Percentiles rank a stretch among this genome's conserved stretches.
Conservation (phyloP, 768 basidiomycete genomes). For the Agaricus blazei region DNA sequence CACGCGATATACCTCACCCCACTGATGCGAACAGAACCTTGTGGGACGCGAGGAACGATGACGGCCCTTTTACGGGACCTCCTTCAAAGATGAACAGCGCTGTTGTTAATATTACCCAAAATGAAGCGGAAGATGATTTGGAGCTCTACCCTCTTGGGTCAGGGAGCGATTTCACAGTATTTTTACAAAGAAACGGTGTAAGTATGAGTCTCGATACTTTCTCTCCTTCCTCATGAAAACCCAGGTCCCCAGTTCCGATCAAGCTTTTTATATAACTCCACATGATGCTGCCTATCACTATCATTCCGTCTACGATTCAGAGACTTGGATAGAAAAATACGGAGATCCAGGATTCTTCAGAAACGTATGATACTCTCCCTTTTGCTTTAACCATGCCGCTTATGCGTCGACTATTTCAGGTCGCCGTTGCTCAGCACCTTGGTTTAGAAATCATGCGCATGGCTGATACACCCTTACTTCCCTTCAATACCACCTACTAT, state of each 20-base stretch:
- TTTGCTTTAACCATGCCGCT: neutral
- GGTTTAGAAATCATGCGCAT: slow-evolving; percentile 59
- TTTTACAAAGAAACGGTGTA: slow-evolving; percentile 64
- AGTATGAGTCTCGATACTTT: slow-evolving; percentile 5
- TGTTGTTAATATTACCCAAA: slow-evolving; percentile 30
- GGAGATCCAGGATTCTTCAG: slow-evolving; percentile 68
- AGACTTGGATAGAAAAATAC: slow-evolving; percentile 65
- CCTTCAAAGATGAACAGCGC: slow-evolving; percentile 17
- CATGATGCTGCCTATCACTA: slow-evolving; percentile 69
- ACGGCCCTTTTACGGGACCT: slow-evolving; percentile 35
- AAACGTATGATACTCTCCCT: slow-evolving; percentile 40
- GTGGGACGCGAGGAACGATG: slow-evolving; percentile 73
- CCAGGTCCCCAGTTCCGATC: slow-evolving; percentile 35
- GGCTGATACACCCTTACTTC: slow-evolving; percentile 55
- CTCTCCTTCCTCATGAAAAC: neutral
- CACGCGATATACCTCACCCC: slow-evolving; percentile 71
- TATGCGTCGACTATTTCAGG: slow-evolving; percentile 26
- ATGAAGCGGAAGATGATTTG: slow-evolving; percentile 26
- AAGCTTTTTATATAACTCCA: slow-evolving; percentile 34
- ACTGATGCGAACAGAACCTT: slow-evolving; percentile 57
- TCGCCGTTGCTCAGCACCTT: slow-evolving; percentile 60
- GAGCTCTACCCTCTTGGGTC: slow-evolving; percentile 63
- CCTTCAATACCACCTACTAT: slow-evolving; percentile 73
- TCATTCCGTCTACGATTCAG: slow-evolving; percentile 65
- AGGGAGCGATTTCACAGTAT: slow-evolving; percentile 91